Base-by-base conservation (phyloP, 148 eudicot species). In the Pharnaceum exiguum region DNA sequence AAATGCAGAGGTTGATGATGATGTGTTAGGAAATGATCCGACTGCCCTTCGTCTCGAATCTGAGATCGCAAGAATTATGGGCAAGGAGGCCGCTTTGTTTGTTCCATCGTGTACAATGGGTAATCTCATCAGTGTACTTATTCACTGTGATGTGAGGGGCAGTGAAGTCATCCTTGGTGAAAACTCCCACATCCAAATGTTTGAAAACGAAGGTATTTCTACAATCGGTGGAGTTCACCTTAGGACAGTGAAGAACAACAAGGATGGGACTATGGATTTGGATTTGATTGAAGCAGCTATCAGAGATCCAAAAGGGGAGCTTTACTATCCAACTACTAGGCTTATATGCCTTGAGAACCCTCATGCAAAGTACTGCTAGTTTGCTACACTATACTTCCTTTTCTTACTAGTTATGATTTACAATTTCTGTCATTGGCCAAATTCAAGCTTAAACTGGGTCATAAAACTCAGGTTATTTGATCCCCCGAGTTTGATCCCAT, bases 61-160 rank as follows among this genome's bases (percentile, higher is more conserved):
- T 17, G 89, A 93, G 76, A 70, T 89, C 80, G 91, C 96, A 0
- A 86, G 59, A 63, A 74, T 82, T 22, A 75, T 71, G 65, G 99
- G 99, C 27, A 93, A 93, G 56, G 96, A 93, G 76, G 91, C 88
- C 1, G 99, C 79, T 17, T 70, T 93, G 55, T 93, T 83, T 42
- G 99, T 93, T 28, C 99, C 99, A 25, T 93, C 99, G 2, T 96
- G 99, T 46, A 93, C 99, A 1, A 93, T 93, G 99, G 96, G 91
- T 7, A 93, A 93, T 70, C 85, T 93, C 15, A 89, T 93, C 3
- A 78, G 95, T 50, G 96, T 93, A 40, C 87, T 93, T 27, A 81
- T 81, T 38, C 99, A 93, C 50, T 93, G 99, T 65, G 80, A 89
- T 16, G 61, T 76, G 18, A 79, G 96, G 75, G 96, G 99, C 2